Percentiles rank a stretch among this genome's conserved stretches.
phyloP scores from a whole-genome alignment of 23 red algal species.

The Cyanidium caldarium region DNA sequence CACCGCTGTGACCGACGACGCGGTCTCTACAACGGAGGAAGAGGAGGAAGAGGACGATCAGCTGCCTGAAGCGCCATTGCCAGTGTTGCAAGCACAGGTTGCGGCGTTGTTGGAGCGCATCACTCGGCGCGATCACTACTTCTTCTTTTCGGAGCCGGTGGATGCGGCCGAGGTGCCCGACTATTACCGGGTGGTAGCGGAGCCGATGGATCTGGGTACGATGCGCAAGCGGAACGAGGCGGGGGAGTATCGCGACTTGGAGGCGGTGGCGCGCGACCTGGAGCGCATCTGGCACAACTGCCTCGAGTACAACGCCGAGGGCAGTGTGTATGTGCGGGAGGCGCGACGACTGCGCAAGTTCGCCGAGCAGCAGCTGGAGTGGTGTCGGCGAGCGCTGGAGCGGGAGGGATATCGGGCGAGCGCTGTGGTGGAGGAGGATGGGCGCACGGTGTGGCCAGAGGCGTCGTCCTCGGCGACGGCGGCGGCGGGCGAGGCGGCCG shows the following conservation, averaged over 20 bases:
- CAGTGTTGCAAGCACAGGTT: no score
- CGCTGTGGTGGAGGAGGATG: no score
- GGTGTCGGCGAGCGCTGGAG: neutral
- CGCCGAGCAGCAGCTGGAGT: neutral
- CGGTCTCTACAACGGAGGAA: no score
- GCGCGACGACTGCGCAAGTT: constrained; percentile 22
- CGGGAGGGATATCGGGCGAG: no score
- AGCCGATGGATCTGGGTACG: constrained; percentile 80
- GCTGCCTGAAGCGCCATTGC: no score
- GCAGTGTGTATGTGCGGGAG: constrained; percentile 45
- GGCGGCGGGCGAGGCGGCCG: neutral
- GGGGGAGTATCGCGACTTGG: constrained; percentile 39
- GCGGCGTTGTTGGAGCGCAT: neutral
- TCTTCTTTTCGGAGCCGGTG: constrained; percentile 63
- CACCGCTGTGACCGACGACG: no score
- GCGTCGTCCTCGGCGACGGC: neutral
- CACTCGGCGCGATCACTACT: constrained; percentile 24
- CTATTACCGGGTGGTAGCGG: constrained; percentile 37
- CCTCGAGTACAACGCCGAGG: constrained; percentile 56
- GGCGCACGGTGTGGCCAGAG: no score
- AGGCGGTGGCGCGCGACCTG: constrained; percentile 45
- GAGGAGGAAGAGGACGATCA: no score
- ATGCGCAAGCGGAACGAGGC: constrained; percentile 41
- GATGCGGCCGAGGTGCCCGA: constrained; percentile 35
- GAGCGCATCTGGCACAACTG: constrained; percentile 89